phyloP scores from a whole-genome alignment of 1,284 basidiomycete genomes.

The Cryptococcus amylolentus region DNA sequence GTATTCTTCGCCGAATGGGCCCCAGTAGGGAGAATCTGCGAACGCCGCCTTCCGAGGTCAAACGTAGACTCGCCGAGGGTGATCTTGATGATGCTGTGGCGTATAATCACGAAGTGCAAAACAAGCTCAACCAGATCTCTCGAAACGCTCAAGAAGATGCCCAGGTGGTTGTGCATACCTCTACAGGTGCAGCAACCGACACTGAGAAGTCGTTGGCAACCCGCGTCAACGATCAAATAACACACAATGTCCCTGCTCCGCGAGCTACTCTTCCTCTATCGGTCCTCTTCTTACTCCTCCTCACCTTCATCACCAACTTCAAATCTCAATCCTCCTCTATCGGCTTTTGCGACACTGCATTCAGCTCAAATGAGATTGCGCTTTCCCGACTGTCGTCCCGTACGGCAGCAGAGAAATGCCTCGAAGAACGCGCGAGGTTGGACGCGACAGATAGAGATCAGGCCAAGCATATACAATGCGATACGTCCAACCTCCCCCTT shows the following conservation, averaged over 20 bases:
- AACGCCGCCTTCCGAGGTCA: slow-evolving; percentile 30
- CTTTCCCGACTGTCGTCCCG: slow-evolving; percentile 40
- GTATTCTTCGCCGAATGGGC: slow-evolving; percentile 30
- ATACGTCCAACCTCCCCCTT: slow-evolving; percentile 53
- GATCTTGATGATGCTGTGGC: slow-evolving; percentile 26
- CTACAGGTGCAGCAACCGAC: neutral
- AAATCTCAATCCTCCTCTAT: slow-evolving; percentile 62
- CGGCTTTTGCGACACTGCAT: slow-evolving; percentile 76
- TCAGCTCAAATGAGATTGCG: slow-evolving; percentile 61
- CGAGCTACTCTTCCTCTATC: slow-evolving; percentile 50
- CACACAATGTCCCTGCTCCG: slow-evolving; percentile 14
- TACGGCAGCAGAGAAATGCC: slow-evolving; percentile 59
- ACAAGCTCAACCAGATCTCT: slow-evolving; percentile 30
- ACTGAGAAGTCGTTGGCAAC: slow-evolving; percentile 13
- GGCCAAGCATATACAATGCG: slow-evolving; percentile 24
- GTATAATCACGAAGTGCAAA: slow-evolving; percentile 32
- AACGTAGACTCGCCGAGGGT: slow-evolving; percentile 14
- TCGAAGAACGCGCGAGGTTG: slow-evolving; percentile 36
- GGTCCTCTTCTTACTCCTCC: slow-evolving; percentile 50
- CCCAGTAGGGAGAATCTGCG: slow-evolving; percentile 37
- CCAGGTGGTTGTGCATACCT: neutral
- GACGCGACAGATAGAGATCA: slow-evolving; percentile 17
- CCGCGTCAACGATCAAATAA: slow-evolving; percentile 10
- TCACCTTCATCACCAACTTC: slow-evolving; percentile 51
- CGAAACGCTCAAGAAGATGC: slow-evolving; percentile 6